A percentile compares a stretch with the other conserved stretches of the same genome.
Conservation (phyloP, 2,329 filamentous ascomycete species). For the Calonectria pseudoturangicola region DNA sequence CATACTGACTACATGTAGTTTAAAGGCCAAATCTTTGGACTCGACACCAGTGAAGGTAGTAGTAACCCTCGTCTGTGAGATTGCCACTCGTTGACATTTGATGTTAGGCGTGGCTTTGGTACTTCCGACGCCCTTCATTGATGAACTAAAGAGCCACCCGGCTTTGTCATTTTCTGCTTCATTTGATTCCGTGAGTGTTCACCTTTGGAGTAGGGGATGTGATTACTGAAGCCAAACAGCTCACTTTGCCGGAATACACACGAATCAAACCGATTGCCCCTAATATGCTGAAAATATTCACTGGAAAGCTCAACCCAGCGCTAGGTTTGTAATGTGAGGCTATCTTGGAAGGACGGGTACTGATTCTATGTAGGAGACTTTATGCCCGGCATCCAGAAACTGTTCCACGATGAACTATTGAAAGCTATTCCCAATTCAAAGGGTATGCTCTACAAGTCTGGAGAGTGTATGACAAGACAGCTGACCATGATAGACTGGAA, state of each 20-base stretch:
- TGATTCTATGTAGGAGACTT: neutral
- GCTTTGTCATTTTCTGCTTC: neutral
- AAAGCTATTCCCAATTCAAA: neutral
- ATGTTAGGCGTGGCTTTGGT: neutral
- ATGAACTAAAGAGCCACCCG: slow-evolving; percentile 3
- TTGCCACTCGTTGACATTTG: neutral
- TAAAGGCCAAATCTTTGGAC: slow-evolving; percentile 1
- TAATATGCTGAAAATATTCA: neutral
- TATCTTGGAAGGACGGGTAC: neutral
- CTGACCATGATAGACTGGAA: neutral
- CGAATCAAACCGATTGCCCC: neutral
- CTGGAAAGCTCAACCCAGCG: neutral
- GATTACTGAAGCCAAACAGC: neutral
- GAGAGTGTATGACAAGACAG: neutral
- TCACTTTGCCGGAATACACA: neutral
- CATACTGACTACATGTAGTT: neutral
- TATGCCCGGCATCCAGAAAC: neutral
- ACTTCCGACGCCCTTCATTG: neutral
- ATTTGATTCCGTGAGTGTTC: neutral
- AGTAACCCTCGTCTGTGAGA: neutral
- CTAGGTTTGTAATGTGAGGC: neutral
- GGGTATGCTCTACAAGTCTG: neutral
- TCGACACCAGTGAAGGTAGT: slow-evolving; percentile 2
- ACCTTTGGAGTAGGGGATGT: neutral
- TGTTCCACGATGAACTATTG: neutral